phyloP scores from a whole-genome alignment of 176 grass and related monocot genomes.

The Zoysia pacifica region DNA sequence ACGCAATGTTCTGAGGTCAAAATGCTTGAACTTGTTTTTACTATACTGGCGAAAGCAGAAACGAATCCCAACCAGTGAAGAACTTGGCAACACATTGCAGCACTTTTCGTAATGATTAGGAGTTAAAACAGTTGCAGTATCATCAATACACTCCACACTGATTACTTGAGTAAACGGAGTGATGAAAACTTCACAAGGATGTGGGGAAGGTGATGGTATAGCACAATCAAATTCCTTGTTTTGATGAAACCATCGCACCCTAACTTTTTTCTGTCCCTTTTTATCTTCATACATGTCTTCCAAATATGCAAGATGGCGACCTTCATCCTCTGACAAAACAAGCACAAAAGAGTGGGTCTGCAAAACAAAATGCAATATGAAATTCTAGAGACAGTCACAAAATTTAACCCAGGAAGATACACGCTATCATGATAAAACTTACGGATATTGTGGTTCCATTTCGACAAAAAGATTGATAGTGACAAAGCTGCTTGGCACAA shows the following conservation, averaged over 20 bases:
- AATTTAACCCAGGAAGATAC: neutral
- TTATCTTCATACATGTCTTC: slow-evolving; percentile 99
- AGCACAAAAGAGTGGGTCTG: slow-evolving; percentile 87
- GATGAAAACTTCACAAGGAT: slow-evolving; percentile 98
- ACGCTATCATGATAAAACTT: slow-evolving; percentile 39
- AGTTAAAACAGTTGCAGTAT: slow-evolving; percentile 84
- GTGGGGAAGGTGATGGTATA: slow-evolving; percentile 89
- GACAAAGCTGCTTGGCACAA: slow-evolving; percentile 83
- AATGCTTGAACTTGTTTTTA: slow-evolving; percentile 92
- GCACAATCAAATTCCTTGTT: slow-evolving; percentile 89
- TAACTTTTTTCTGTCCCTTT: slow-evolving; percentile 96
- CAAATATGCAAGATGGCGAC: slow-evolving; percentile 90
- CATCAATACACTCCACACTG: slow-evolving; percentile 99
- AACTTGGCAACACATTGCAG: slow-evolving; percentile 42
- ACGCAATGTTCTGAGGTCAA: slow-evolving; percentile 82
- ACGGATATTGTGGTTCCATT: slow-evolving; percentile 86
- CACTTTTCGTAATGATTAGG: slow-evolving; percentile 81
- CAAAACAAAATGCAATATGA: slow-evolving; percentile 37
- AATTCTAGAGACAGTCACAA: neutral
- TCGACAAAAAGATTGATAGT: slow-evolving; percentile 84
- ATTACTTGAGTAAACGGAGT: slow-evolving; percentile 98
- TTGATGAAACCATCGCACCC: slow-evolving; percentile 99
- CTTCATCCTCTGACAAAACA: slow-evolving; percentile 94
- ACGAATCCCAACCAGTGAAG: slow-evolving; percentile 53
- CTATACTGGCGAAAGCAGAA: slow-evolving; percentile 96